Evolutionary conservation across 2,329 filamentous ascomycete genomes (phyloP).

Genomic region (Arthrobotrys pseudoclavata): DNA sequence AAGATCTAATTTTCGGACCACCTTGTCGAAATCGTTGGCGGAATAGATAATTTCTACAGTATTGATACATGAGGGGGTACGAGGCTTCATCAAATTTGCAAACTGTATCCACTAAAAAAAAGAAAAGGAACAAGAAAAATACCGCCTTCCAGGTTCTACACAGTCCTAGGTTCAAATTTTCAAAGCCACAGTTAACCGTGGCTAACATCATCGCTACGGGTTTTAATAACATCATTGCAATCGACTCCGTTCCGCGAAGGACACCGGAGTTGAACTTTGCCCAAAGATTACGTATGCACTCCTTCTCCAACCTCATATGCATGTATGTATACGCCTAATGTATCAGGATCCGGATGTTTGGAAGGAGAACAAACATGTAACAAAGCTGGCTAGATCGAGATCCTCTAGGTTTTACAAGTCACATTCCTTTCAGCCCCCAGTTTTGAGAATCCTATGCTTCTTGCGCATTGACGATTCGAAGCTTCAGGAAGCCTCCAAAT

Average conservation of each 20-base stretch:
- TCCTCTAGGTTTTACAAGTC: slow-evolving; percentile 11
- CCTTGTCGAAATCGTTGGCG: neutral
- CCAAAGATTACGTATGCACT: slow-evolving; percentile 31
- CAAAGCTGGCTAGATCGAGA: slow-evolving; percentile 22
- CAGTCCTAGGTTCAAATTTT: neutral
- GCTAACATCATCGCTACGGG: slow-evolving; percentile 6
- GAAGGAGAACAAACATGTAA: slow-evolving; percentile 11
- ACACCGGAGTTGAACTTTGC: slow-evolving; percentile 21
- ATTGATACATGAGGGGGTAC: neutral
- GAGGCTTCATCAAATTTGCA: slow-evolving; percentile 1
- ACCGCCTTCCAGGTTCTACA: neutral
- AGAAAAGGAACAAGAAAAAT: neutral
- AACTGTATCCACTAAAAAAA: neutral
- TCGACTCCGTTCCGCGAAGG: slow-evolving; percentile 38
- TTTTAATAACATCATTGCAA: neutral
- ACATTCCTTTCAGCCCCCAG: neutral
- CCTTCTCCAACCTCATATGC: neutral
- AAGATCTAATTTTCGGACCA: neutral
- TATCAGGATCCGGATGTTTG: slow-evolving; percentile 2
- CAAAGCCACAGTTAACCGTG: neutral
- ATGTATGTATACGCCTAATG: slow-evolving; percentile 3
- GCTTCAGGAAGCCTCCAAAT: neutral
- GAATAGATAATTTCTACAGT: neutral
- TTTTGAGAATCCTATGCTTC: slow-evolving; percentile 27
- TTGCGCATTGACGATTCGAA: slow-evolving; percentile 6